phyloP scores from a whole-genome alignment of 148 eudicot species.

The Mesembryanthemum crystallinum region DNA sequence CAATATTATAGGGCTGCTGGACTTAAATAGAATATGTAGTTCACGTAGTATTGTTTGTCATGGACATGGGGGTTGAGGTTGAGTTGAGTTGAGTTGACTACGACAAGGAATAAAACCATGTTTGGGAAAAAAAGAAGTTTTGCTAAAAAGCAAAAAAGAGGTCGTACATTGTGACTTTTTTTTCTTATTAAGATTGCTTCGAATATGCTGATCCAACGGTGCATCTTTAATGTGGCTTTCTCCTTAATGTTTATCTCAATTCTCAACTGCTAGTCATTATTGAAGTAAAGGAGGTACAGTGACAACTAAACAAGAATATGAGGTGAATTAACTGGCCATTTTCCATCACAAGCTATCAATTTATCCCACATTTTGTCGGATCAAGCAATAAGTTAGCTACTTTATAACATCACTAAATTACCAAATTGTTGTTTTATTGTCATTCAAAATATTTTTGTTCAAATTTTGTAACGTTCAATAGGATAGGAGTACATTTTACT shows the following conservation, averaged over 20 bases:
- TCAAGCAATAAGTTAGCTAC: too few relatives aligned
- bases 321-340: neutral
- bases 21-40: neutral
- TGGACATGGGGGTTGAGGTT: neutral
- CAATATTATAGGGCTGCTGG: neutral
- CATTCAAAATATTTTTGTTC: too few relatives aligned
- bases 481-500: too few relatives aligned
- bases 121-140: neutral
- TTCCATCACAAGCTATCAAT: too few relatives aligned
- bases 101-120: neutral
- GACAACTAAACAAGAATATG: neutral
- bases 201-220: constrained; percentile 29
- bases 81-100: neutral
- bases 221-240: neutral
- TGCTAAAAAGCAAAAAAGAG: neutral
- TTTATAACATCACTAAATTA: too few relatives aligned
- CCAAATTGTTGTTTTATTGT: too few relatives aligned
- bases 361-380: too few relatives aligned
- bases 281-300: neutral
- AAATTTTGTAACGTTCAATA: too few relatives aligned
- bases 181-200: neutral
- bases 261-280: neutral
- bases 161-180: neutral
- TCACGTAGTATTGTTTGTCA: neutral
- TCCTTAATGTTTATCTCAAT: neutral